phyloP scores from a whole-genome alignment of 768 basidiomycete genomes.

The Lactifluus pinguis region DNA sequence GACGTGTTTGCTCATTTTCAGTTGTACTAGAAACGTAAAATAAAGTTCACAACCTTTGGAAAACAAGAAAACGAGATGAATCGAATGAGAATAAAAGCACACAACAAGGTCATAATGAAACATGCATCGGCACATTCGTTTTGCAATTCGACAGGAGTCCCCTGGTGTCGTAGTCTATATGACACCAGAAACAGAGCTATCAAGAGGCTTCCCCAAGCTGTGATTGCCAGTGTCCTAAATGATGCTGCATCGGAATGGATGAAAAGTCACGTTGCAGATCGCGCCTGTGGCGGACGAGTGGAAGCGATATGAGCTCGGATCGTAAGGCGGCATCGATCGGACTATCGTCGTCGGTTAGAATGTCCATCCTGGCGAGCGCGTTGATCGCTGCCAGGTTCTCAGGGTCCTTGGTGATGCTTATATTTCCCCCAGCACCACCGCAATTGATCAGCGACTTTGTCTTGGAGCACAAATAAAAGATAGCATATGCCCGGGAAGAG shows the following conservation, averaged over 20 bases:
- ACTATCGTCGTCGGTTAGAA: constrained; percentile 66
- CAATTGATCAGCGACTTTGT: neutral
- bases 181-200: no score
- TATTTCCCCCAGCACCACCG: neutral
- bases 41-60: no score
- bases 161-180: no score
- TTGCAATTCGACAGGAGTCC: no score
- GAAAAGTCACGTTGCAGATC: constrained; percentile 66
- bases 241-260: constrained; percentile 62
- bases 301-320: constrained; percentile 65
- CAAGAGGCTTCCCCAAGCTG: no score
- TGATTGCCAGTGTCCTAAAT: constrained; percentile 33
- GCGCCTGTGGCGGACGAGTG: constrained; percentile 52
- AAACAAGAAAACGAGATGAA: no score
- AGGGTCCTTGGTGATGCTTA: constrained; percentile 70
- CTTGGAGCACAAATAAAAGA: neutral
- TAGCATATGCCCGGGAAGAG: no score
- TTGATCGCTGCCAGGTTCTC: constrained; percentile 78
- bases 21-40: no score
- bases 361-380: constrained; percentile 81
- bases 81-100: no score
- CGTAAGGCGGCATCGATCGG: constrained; percentile 74
- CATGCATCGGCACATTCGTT: no score
- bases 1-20: no score
- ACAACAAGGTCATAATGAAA: no score